Conservation (phyloP, 73 alveolate genomes). For the Paramecium bursaria region DNA sequence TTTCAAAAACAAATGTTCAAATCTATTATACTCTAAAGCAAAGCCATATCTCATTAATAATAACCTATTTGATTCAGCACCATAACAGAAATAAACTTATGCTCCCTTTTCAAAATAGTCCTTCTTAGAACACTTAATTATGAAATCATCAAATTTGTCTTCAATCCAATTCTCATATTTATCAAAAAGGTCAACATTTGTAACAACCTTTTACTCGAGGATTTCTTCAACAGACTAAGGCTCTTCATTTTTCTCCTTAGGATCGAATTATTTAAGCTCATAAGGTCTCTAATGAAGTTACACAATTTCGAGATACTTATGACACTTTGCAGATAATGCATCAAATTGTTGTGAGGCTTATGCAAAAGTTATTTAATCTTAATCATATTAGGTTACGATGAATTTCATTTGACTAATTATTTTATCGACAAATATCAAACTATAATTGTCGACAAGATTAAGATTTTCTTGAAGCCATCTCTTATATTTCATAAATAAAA, state of each 20-base stretch:
- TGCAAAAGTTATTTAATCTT: not conserved
- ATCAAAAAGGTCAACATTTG: not conserved
- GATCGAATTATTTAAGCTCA: constrained; percentile 21
- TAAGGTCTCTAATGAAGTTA: not conserved
- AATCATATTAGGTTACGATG: not conserved
- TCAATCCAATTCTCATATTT: constrained; percentile 59
- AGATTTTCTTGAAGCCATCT: constrained; percentile 44
- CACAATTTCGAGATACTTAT: not conserved
- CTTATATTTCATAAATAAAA: not conserved
- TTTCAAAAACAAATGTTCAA: constrained; percentile 58
- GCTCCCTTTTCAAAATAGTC: constrained; percentile 66
- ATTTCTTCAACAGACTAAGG: constrained; percentile 22
- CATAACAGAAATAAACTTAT: constrained; percentile 66
- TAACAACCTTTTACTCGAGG: not conserved
- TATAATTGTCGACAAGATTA: constrained; percentile 25
- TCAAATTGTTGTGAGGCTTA: not conserved
- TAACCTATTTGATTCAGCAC: constrained; percentile 49
- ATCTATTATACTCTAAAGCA: constrained; percentile 58
- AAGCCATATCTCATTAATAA: constrained; percentile 56
- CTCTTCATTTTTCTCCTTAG: not conserved
- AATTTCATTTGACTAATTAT: not conserved
- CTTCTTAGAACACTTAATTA: constrained; percentile 27
- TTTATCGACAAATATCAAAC: constrained; percentile 4
- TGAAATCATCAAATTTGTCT: constrained; percentile 60
- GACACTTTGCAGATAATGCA: not conserved